Percentiles rank a stretch among this genome's conserved stretches.
These are phyloP conservation scores for Leccinum huronense DNA, from an alignment of 1,284 basidiomycete species.

Conservation along the genomic window DNA sequence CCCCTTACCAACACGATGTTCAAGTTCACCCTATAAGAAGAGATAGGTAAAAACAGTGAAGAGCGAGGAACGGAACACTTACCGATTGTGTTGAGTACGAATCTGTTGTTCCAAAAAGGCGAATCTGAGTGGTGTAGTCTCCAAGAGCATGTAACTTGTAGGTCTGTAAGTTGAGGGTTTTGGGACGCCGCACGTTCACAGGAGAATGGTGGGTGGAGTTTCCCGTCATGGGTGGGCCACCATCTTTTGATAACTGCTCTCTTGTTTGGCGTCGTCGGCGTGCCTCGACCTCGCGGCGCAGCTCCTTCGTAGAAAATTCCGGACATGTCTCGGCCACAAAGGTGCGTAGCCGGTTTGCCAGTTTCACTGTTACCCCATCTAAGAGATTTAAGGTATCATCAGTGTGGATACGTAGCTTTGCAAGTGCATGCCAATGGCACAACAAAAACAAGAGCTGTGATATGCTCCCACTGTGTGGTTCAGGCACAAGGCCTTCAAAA, in stretches of 20 bases:
- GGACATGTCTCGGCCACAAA: not conserved
- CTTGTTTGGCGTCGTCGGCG: not conserved
- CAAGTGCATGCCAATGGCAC: not conserved
- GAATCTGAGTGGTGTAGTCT: not conserved
- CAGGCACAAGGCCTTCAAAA: not conserved
- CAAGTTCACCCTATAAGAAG: not conserved
- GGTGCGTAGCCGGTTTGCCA: not conserved
- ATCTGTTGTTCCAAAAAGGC: not conserved
- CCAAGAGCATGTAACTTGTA: not conserved
- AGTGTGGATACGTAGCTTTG: not conserved
- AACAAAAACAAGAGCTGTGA: not conserved
- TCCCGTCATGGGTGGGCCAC: not conserved
- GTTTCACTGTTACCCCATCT: not conserved
- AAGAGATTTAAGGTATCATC: not conserved
- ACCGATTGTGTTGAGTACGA: not conserved
- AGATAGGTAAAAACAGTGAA: not conserved
- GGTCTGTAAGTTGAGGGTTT: not conserved
- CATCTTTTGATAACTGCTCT: not conserved
- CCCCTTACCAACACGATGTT: not conserved
- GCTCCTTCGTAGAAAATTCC: not conserved
- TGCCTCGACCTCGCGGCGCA: not conserved
- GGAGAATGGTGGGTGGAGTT: not conserved
- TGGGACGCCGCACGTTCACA: not conserved
- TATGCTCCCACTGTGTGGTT: not conserved
- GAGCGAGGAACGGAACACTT: not conserved